Evolutionary conservation across 2,329 filamentous ascomycete species (phyloP), one percentile per base, ranked within the genome.

Genomic region (Lachnellula suecica): DNA sequence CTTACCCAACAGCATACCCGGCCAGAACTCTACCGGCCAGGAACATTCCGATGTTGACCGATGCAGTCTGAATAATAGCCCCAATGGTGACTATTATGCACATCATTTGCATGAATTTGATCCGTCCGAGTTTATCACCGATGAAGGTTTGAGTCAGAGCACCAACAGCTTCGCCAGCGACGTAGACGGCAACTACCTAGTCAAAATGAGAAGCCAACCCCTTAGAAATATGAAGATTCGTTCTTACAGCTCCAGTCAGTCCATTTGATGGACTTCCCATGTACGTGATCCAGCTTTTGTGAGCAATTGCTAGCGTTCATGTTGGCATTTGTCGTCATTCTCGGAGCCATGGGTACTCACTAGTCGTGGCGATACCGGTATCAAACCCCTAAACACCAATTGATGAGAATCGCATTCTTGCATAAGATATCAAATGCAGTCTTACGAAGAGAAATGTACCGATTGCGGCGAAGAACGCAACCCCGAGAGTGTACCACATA

Each of bases 331-430:
- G 47, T 22, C 6, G 6, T 9, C 17, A 37, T 6, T 15, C 47
- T 19, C 8, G 27, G 52, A 37, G 15, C 22, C 15, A 11, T 38
- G n/a, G n/a, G 15, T 19, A 68, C 72, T 67, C 54, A 78, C 74
- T 83, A 15, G 79, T 83, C 11, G 80, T 84, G 4, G 79, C 79
- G 50, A 83, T 83, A 24, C 80, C 80, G 0, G 79, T 82, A 62
- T 83, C 81, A 53, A 83, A 82, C 2, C 79, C 80, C 78, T 79
- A 58, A 31, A 47, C 43, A 43, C n/a, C 43, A 31, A 7, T 13
- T 7, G 7, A n/a, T 24, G 19, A 23, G 56, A 34, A 29, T 35
- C 11, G 8, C 17, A 6, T 31, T 10, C 17, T 13, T 15, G 4
- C 29, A 23, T 22, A 13, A 10, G 22, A 20, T 38, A 17, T 13